Evolutionary conservation across 129 eudicot genomes (phyloP).

Genomic region (Logfia minima): DNA sequence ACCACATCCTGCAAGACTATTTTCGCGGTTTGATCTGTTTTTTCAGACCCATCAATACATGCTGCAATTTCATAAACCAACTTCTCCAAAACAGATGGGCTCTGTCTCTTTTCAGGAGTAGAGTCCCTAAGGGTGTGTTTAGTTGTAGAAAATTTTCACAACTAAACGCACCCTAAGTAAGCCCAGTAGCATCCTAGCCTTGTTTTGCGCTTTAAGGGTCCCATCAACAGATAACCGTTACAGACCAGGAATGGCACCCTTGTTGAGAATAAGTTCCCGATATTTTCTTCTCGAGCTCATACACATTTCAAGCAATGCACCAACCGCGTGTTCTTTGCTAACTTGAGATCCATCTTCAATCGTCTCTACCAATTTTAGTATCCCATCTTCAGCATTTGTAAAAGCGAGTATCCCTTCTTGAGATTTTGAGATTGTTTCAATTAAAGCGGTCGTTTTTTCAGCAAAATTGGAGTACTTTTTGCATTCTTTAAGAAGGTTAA

Average conservation of each 20-base stretch:
- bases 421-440: conserved; percentile 45
- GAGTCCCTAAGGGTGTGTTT: conserved; percentile 59
- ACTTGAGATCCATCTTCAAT: conserved; percentile 75
- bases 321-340: conserved; percentile 77
- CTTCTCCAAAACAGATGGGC: conserved; percentile 51
- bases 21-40: conserved; percentile 63
- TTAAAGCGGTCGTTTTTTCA: conserved; percentile 63
- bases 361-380: conserved; percentile 68
- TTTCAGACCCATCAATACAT: conserved; percentile 50
- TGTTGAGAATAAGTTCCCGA: conserved; percentile 70
- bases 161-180: too few relatives aligned
- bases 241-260: conserved; percentile 90
- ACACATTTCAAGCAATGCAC: conserved; percentile 60
- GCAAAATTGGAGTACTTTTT: conserved; percentile 73
- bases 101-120: conserved; percentile 39
- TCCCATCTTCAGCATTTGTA: conserved; percentile 50
- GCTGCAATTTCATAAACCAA: conserved; percentile 58
- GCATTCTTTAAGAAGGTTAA: conserved; percentile 70
- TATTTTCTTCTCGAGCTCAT: conserved; percentile 57
- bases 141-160: too few relatives aligned
- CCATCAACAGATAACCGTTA: conserved; percentile 71
- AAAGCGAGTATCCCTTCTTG: conserved; percentile 62
- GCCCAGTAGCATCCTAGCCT: conserved; percentile 61
- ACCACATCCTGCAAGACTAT: conserved; percentile 60
- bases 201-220: conserved; percentile 52